Conservation (phyloP, 1,284 basidiomycete genomes). For the Ceratobasidium papillatum region DNA sequence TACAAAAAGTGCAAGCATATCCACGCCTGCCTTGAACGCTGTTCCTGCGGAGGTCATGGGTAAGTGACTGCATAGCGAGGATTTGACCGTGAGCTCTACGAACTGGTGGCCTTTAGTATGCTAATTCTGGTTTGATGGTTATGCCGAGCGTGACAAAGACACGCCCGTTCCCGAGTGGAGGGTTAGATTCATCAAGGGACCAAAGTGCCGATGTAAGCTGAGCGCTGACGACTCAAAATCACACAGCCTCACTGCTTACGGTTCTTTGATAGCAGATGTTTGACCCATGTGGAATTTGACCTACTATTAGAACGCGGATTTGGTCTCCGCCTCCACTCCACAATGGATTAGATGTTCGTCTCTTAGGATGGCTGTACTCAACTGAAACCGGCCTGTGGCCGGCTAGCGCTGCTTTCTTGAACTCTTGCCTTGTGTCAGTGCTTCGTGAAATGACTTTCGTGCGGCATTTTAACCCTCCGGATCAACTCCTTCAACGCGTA, state of each 20-base stretch:
- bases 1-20: conserved; percentile 32
- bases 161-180: not conserved
- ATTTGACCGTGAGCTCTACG: not conserved
- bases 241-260: conserved; percentile 13
- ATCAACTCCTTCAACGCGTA: not conserved
- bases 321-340: no score
- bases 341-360: no score
- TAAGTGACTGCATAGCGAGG: not conserved
- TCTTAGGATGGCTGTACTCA: not conserved
- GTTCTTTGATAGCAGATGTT: no score
- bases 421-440: no score
- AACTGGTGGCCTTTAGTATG: not conserved
- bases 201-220: no score
- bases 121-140: not conserved
- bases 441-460: no score
- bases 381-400: no score
- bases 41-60: conserved; percentile 3
- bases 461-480: no score
- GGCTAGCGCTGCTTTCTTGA: no score
- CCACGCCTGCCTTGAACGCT: conserved; percentile 25
- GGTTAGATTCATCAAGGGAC: not conserved
- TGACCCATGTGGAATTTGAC: no score
- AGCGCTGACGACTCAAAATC: not conserved
- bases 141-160: not conserved
- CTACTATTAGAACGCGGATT: no score